phyloP scores from a whole-genome alignment of 352 stramenopile species.

The Globisporangium echinulatum region DNA sequence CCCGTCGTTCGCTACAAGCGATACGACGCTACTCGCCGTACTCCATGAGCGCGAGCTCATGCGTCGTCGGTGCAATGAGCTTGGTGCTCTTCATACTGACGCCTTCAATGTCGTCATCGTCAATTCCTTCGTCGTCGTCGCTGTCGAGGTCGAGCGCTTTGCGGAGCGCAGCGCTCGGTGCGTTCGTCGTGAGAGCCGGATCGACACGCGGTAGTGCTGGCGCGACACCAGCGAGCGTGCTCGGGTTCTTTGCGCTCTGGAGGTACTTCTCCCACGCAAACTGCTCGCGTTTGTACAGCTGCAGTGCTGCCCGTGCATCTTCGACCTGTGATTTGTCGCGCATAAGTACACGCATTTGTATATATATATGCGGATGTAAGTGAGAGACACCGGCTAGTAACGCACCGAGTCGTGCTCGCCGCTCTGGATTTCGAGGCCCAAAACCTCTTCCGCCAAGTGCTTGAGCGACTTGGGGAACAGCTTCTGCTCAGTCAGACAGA shows the following conservation, averaged over 20 bases:
- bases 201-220: conserved; percentile 33
- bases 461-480: conserved; percentile 79
- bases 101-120: conserved; percentile 17
- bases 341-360: too few species aligned
- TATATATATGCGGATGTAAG: too few species aligned
- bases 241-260: conserved; percentile 46
- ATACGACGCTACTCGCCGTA: conserved; percentile 47
- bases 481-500: conserved; percentile 42
- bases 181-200: conserved; percentile 7
- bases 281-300: conserved; percentile 81
- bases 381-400: background rate
- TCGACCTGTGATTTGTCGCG: conserved; percentile 33
- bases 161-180: conserved; percentile 16
- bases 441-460: conserved; percentile 61
- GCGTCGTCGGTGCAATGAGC: conserved; percentile 44
- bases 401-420: conserved; percentile 84
- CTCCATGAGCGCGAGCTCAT: conserved; percentile 65
- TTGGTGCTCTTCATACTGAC: conserved; percentile 12
- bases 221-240: conserved; percentile 44
- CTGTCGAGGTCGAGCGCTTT: conserved; percentile 20
- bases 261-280: conserved; percentile 84
- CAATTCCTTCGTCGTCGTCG: conserved; percentile 19
- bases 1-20: background rate
- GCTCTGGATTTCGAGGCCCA: conserved; percentile 63
- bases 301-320: conserved; percentile 67